Evolutionary conservation across 805 yeast species (phyloP).

Genomic region (Schwanniomyces occidentalis): DNA sequence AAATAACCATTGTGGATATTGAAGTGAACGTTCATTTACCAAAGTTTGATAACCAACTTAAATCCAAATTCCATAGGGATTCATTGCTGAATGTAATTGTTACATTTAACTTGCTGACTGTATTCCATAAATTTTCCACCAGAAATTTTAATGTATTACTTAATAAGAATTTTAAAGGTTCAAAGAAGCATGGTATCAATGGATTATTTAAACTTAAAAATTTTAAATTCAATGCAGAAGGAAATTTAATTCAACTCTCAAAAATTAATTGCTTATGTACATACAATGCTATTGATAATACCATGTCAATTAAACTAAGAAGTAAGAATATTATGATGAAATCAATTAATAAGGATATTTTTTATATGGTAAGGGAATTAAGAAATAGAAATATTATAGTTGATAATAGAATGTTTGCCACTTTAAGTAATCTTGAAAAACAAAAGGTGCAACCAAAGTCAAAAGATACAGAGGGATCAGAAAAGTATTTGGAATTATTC

Average conservation of each 20-base stretch:
- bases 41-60: conserved; percentile 12
- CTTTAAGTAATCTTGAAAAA: too few relatives aligned
- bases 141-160: conserved; percentile 16
- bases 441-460: background rate
- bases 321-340: conserved; percentile 27
- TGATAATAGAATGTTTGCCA: conserved; percentile 25
- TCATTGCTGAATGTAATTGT: conserved; percentile 28
- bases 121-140: conserved; percentile 29
- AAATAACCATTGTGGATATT: conserved; percentile 32
- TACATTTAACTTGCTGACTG: conserved; percentile 19
- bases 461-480: background rate
- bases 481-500: conserved; percentile 26
- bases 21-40: conserved; percentile 32
- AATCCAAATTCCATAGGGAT: conserved; percentile 20
- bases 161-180: too few relatives aligned
- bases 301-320: conserved; percentile 21
- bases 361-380: conserved; percentile 32
- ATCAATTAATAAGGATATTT: conserved; percentile 39
- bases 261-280: conserved; percentile 26
- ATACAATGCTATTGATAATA: conserved; percentile 24
- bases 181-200: conserved; percentile 16
- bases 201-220: conserved; percentile 31
- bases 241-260: conserved; percentile 27
- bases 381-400: conserved; percentile 27
- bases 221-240: conserved; percentile 29